Evolutionary conservation across 192 early-diverging fungal genomes (phyloP).

Genomic region (Thamnidium elegans): DNA sequence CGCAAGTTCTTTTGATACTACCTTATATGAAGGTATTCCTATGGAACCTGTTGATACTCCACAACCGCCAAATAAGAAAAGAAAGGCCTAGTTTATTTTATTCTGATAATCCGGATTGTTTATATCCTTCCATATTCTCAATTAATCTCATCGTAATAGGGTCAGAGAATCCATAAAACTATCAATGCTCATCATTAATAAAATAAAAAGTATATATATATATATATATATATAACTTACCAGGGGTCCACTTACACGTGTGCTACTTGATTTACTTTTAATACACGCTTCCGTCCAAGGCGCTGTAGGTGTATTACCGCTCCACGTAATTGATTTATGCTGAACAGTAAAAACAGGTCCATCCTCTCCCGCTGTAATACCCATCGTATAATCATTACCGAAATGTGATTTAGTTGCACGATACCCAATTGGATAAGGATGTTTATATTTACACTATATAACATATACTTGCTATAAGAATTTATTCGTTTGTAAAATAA

Average conservation of each 20-base stretch:
- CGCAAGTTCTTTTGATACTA: too few relatives aligned
- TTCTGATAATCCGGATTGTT: not conserved
- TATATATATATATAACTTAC: too few relatives aligned
- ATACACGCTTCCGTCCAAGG: conserved; percentile 54
- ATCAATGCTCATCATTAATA: not conserved
- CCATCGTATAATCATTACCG: conserved; percentile 48
- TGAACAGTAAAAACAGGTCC: conserved; percentile 47
- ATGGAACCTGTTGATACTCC: too few relatives aligned
- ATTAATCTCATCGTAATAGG: conserved; percentile 50
- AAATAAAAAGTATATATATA: not conserved
- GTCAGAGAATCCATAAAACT: conserved; percentile 59
- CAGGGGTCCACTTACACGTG: conserved; percentile 53
- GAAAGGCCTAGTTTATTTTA: too few relatives aligned
- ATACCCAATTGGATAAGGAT: conserved; percentile 55
- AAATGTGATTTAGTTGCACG: conserved; percentile 48
- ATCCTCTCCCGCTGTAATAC: conserved; percentile 37
- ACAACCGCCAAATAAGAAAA: too few relatives aligned
- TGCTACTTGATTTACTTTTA: conserved; percentile 44
- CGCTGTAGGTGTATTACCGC: conserved; percentile 47
- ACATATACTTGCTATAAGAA: not conserved
- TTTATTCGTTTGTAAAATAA: too few relatives aligned
- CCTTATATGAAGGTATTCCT: too few relatives aligned
- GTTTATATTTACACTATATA: conserved; percentile 42
- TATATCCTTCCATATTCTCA: conserved; percentile 43
- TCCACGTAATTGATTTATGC: conserved; percentile 37